A percentile compares a stretch with the other conserved stretches of the same genome.
Conservation (phyloP, 352 stramenopile species). For the Globisporangium okanoganense region DNA sequence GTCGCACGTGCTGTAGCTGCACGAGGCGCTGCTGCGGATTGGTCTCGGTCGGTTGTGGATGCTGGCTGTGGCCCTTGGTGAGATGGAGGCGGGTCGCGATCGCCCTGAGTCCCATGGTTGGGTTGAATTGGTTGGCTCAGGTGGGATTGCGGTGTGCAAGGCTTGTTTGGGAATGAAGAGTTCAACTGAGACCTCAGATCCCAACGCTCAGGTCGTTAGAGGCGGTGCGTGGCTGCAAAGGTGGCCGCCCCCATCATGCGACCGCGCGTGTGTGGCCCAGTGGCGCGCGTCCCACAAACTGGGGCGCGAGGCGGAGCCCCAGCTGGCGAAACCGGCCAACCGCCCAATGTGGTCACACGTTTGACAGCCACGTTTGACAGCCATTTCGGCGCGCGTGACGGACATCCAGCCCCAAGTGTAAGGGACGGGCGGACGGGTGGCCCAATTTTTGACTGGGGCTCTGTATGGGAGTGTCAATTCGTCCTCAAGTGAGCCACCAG, state of each 20-base stretch:
- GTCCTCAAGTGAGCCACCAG: neutral
- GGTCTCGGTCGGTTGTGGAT: slow-evolving; percentile 4
- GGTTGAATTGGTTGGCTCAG: neutral
- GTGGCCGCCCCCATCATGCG: neutral
- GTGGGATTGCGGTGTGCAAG: neutral
- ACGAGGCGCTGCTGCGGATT: slow-evolving; percentile 13
- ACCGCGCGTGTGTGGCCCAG: neutral
- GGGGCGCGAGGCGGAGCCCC: neutral
- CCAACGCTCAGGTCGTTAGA: neutral
- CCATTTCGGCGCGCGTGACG: neutral
- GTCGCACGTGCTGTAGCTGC: slow-evolving; percentile 30
- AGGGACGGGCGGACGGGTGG: neutral
- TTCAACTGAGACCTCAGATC: neutral
- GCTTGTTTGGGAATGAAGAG: slow-evolving; percentile 1
- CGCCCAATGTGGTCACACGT: neutral
- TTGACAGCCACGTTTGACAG: slow-evolving; percentile 7
- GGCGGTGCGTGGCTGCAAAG: neutral
- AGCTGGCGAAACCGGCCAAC: neutral
- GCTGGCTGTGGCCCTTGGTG: slow-evolving; percentile 1
- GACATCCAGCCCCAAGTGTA: neutral
- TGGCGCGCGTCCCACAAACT: neutral
- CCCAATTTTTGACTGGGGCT: neutral
- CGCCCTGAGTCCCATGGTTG: slow-evolving; percentile 8
- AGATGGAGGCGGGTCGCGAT: slow-evolving; percentile 6
- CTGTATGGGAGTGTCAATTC: neutral